phyloP scores from a whole-genome alignment of 2,329 filamentous ascomycete species.

The Colletotrichum chlorophyti region DNA sequence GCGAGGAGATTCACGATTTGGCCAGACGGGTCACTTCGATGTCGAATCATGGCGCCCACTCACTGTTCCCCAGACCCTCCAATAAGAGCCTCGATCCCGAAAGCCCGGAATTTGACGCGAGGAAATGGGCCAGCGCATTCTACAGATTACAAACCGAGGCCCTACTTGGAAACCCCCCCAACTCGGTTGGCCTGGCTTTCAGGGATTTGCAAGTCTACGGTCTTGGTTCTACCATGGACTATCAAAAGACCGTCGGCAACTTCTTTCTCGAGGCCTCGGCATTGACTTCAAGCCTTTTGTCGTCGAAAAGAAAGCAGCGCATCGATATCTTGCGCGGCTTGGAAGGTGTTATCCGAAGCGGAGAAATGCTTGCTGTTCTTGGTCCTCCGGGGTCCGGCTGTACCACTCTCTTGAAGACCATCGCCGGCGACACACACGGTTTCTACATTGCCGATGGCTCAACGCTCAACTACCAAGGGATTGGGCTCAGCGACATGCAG shows the following conservation, averaged over 20 bases:
- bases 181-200: slow-evolving; percentile 45
- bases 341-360: slow-evolving; percentile 57
- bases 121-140: slow-evolving; percentile 52
- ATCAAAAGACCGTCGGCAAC: slow-evolving; percentile 51
- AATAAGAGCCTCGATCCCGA: slow-evolving; percentile 44
- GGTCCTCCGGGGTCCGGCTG: slow-evolving; percentile 64
- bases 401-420: slow-evolving; percentile 72
- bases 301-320: slow-evolving; percentile 30
- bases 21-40: slow-evolving; percentile 36
- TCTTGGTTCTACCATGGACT: slow-evolving; percentile 47
- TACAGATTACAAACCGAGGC: slow-evolving; percentile 33
- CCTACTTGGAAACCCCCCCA: slow-evolving; percentile 34
- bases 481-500: slow-evolving; percentile 1
- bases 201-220: slow-evolving; percentile 50
- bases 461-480: slow-evolving; percentile 24
- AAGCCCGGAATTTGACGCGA: slow-evolving; percentile 46
- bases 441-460: slow-evolving; percentile 44
- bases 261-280: slow-evolving; percentile 37
- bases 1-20: slow-evolving; percentile 34
- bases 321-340: slow-evolving; percentile 58
- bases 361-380: slow-evolving; percentile 64
- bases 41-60: slow-evolving; percentile 29
- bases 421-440: slow-evolving; percentile 69
- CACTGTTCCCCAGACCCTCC: slow-evolving; percentile 34
- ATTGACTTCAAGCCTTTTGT: slow-evolving; percentile 35